Base-by-base conservation (phyloP, 257 asterid genomes). In the Nicotiana undulata region DNA sequence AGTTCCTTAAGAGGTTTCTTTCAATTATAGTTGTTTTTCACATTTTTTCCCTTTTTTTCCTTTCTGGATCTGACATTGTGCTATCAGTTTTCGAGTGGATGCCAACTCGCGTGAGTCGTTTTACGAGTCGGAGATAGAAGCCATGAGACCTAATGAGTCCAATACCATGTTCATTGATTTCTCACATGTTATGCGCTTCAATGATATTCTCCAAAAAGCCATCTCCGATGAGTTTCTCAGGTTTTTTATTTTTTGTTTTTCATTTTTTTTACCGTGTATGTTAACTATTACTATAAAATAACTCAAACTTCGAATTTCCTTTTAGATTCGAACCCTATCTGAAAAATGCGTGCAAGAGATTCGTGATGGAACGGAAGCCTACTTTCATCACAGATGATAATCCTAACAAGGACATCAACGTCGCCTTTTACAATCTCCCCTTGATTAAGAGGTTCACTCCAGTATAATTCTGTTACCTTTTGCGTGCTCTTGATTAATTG, bases 161-260 rank as follows among this genome's bases (percentile, higher is more conserved):
- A 90, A 87, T 84, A 94, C 99, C 13, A 92, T 96, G 98, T 96
- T 90, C 85, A 85, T 96, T 79, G 98, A 96, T 85, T 96, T 94
- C 91, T 86, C 97, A 1, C 99, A 96, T 77, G 98, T 96, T 44
- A 92, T 91, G 97, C 93, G 90, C 63, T 94, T 89, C 82, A 94
- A 89, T 58, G 97, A 96, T 18, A 86, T 90, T 17, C 90, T 96
- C 66, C 98, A 96, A 78, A 89, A 86, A 83, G 95, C 98, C 56
- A 91, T 96, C 56, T 88, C 97, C 68, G 99, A 96, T 5, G 98
- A 96, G 74, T 94, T 91, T 82, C 84, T 91, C 83, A 92, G 99
- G 60, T 87, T 28, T 44, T 32, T 32, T 26, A 13, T 13, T 18
- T 17, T 26, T 16, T 16, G 15, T 56, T 49, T 63, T 51, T 22